phyloP scores from a whole-genome alignment of 495 filamentous ascomycete genomes.

The Rhizodiscina lignyota region DNA sequence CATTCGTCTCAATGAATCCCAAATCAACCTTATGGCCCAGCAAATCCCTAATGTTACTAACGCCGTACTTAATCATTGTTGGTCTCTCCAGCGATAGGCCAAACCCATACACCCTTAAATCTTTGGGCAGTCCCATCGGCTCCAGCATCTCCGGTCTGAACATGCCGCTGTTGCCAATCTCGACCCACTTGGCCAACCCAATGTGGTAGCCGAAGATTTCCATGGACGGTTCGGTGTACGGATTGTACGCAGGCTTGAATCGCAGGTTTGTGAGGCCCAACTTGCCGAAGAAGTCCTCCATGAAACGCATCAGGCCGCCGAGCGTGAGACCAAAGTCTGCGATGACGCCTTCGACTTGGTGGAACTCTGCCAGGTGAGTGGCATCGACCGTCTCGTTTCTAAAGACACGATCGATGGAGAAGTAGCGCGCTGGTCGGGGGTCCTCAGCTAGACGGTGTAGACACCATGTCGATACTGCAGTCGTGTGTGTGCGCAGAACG shows the following conservation, averaged over 20 bases:
- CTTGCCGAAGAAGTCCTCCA: constrained; percentile 89
- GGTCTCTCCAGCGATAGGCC: constrained; percentile 82
- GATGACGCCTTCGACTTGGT: constrained; percentile 96
- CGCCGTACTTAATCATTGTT: constrained; percentile 81
- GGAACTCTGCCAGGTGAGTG: constrained; percentile 94
- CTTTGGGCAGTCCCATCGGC: constrained; percentile 73
- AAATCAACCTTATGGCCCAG: constrained; percentile 26
- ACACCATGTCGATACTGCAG: constrained; percentile 72
- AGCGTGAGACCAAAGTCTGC: constrained; percentile 84
- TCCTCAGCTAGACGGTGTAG: constrained; percentile 74
- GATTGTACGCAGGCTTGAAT: constrained; percentile 97
- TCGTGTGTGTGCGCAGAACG: constrained; percentile 92
- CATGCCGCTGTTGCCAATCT: constrained; percentile 97
- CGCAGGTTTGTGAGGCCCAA: constrained; percentile 80
- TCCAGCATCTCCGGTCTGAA: constrained; percentile 95
- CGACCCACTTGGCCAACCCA: constrained; percentile 78
- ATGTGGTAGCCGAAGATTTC: constrained; percentile 90
- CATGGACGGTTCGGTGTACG: constrained; percentile 95
- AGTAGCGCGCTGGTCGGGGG: constrained; percentile 75
- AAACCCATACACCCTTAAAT: constrained; percentile 82
- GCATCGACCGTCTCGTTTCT: constrained; percentile 90
- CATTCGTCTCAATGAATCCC: constrained; percentile 20
- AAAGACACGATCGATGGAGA: constrained; percentile 97
- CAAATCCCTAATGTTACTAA: constrained; percentile 25
- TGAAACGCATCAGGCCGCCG: constrained; percentile 89